phyloP scores from a whole-genome alignment of 1,139 yeast genomes.

The Lodderomyces theae region DNA sequence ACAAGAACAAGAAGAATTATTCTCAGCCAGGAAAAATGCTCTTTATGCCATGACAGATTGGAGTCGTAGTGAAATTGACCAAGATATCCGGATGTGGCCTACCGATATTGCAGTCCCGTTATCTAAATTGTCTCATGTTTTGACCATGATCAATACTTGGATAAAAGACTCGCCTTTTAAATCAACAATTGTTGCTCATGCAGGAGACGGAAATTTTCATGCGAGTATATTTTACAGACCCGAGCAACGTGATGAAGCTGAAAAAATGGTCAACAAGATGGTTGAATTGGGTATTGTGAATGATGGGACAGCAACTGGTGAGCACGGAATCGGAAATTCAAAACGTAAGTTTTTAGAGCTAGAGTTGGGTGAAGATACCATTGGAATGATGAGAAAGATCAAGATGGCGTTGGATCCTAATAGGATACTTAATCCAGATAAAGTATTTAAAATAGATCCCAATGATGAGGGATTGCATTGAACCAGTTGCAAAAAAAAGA shows the following conservation, averaged over 20 bases:
- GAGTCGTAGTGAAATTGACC: slow-evolving; percentile 43
- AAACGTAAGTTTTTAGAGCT: slow-evolving; percentile 47
- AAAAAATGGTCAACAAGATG: slow-evolving; percentile 33
- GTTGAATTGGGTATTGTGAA: slow-evolving; percentile 38
- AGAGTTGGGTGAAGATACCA: slow-evolving; percentile 52
- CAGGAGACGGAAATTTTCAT: slow-evolving; percentile 90
- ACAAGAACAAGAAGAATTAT: slow-evolving; percentile 41
- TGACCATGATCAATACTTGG: slow-evolving; percentile 56
- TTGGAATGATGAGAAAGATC: slow-evolving; percentile 54
- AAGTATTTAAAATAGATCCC: slow-evolving; percentile 58
- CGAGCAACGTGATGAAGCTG: slow-evolving; percentile 37
- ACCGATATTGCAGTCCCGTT: slow-evolving; percentile 79
- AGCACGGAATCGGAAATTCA: slow-evolving; percentile 62
- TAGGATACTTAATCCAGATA: slow-evolving; percentile 60
- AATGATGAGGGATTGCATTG: slow-evolving; percentile 33
- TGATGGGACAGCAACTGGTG: slow-evolving; percentile 66
- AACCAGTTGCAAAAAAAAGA: too few species aligned
- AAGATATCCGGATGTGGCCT: slow-evolving; percentile 42
- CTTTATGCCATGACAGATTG: slow-evolving; percentile 44
- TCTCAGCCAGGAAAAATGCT: slow-evolving; percentile 44
- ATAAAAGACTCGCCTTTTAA: slow-evolving; percentile 54
- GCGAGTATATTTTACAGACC: slow-evolving; percentile 66
- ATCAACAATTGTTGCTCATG: slow-evolving; percentile 71
- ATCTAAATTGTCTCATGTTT: slow-evolving; percentile 60
- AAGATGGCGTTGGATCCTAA: slow-evolving; percentile 57